phyloP scores from a whole-genome alignment of 306 rosid species.

The Cucumis melo region DNA sequence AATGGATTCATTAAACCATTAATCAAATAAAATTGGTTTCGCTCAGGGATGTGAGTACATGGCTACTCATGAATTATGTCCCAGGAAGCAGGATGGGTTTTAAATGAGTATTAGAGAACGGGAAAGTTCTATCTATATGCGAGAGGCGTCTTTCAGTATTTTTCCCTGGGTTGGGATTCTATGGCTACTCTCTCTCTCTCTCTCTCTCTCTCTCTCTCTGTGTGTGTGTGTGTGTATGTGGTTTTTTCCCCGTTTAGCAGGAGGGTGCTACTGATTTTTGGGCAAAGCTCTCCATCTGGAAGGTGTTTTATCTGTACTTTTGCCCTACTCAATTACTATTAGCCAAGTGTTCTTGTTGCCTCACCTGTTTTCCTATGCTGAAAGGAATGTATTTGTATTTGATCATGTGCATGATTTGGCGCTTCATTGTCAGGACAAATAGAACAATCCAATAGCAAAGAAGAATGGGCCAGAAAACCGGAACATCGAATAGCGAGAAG shows the following conservation, averaged over 20 bases:
- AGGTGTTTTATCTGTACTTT: background rate
- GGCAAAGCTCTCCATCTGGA: background rate
- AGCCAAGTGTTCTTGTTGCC: slow-evolving; percentile 3
- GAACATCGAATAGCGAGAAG: slow-evolving; percentile 48
- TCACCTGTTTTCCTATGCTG: slow-evolving; percentile 51
- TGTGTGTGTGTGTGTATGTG: too few relatives aligned
- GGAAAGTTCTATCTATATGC: background rate
- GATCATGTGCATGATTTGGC: slow-evolving; percentile 62
- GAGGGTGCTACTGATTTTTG: too few relatives aligned
- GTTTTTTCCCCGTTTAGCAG: background rate
- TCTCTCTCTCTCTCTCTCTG: background rate
- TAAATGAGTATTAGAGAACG: background rate
- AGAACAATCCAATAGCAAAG: slow-evolving; percentile 51
- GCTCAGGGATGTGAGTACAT: background rate
- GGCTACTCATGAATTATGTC: background rate
- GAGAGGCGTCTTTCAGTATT: background rate
- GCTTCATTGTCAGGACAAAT: slow-evolving; percentile 62
- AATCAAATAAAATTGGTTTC: background rate
- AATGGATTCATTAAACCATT: background rate
- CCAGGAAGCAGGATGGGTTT: background rate
- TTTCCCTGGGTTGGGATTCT: background rate
- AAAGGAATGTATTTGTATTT: slow-evolving; percentile 55
- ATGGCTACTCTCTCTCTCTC: background rate
- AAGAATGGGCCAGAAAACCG: slow-evolving; percentile 65
- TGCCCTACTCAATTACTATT: background rate